phyloP scores from a whole-genome alignment of 1,139 yeast genomes.

The Magnusiomyces suaveolens region DNA sequence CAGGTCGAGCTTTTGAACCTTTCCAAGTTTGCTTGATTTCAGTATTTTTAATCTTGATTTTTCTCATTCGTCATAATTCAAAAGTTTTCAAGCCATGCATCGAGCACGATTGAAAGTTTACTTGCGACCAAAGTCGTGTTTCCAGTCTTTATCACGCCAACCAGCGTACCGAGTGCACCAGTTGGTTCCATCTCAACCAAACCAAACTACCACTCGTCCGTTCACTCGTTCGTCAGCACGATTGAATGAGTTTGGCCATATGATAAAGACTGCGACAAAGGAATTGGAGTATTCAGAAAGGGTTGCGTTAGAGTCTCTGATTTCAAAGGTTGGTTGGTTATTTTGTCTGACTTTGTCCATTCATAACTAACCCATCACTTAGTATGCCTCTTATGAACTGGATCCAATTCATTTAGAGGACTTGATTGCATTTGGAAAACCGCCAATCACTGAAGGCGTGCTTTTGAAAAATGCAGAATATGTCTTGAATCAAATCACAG shows the following conservation, averaged over 20 bases:
- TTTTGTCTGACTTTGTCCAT: neutral
- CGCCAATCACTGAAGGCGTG: constrained; percentile 24
- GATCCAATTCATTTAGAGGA: constrained; percentile 22
- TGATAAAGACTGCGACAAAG: neutral
- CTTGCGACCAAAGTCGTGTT: too few species aligned
- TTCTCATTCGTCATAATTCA: too few species aligned
- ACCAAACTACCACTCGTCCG: neutral
- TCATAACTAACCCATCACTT: neutral
- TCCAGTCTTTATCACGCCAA: too few species aligned
- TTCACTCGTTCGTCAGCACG: neutral
- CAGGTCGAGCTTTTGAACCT: too few species aligned
- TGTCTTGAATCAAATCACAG: constrained; percentile 38
- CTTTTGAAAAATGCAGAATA: constrained; percentile 33
- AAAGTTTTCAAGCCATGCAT: too few species aligned
- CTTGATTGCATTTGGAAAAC: constrained; percentile 22
- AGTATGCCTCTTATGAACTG: constrained; percentile 8
- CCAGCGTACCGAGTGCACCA: too few species aligned
- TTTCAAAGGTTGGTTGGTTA: constrained; percentile 8
- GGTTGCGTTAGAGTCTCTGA: constrained; percentile 8
- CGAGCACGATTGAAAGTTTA: too few species aligned
- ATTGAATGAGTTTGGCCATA: neutral
- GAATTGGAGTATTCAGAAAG: neutral
- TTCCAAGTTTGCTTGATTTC: too few species aligned
- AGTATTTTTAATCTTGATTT: too few species aligned
- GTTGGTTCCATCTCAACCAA: too few species aligned